Conservation (phyloP, 345 rosid genomes). For the Schrenkiella parvula region DNA sequence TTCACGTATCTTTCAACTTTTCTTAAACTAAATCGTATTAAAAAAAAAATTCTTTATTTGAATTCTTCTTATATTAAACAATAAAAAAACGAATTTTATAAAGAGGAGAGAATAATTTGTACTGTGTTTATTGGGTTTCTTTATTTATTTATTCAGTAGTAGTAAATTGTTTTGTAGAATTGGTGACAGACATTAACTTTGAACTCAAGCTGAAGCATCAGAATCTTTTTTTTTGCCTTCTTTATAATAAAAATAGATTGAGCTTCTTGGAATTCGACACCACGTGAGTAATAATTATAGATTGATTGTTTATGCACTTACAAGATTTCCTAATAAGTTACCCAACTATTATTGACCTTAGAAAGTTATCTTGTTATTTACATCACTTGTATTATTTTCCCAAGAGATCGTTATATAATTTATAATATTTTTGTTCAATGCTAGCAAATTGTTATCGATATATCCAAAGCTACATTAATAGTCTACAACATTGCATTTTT, state of each 20-base stretch:
- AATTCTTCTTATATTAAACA: background rate
- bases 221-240: background rate
- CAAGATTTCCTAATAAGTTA: constrained; percentile 5
- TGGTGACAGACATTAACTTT: constrained; percentile 8
- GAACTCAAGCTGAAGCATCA: constrained; percentile 22
- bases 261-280: background rate
- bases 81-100: background rate
- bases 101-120: background rate
- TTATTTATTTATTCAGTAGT: background rate
- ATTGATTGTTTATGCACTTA: background rate
- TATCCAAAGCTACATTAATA: background rate
- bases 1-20: background rate
- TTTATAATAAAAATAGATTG: background rate
- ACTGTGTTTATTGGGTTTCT: background rate
- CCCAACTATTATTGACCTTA: background rate
- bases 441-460: background rate
- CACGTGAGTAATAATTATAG: background rate
- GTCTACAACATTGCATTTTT: background rate
- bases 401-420: too few relatives aligned
- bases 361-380: background rate
- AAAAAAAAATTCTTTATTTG: background rate
- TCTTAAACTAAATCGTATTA: background rate
- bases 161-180: background rate
- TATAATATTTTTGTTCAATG: too few relatives aligned
- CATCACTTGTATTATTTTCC: background rate